phyloP scores from a whole-genome alignment of 768 basidiomycete genomes.

The Hygrophorus pudorinus region DNA sequence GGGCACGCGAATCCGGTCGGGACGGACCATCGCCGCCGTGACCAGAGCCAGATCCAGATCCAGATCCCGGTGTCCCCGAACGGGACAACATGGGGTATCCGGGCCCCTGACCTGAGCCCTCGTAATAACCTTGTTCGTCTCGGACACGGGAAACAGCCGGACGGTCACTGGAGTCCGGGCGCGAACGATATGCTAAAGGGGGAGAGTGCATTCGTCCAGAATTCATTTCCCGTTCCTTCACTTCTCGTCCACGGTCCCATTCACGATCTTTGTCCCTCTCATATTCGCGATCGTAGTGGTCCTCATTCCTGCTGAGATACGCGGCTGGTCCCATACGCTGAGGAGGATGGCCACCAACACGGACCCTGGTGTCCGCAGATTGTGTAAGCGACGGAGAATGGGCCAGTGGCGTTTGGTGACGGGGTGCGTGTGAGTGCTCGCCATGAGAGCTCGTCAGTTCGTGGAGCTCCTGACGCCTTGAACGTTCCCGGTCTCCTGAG shows the following conservation, averaged over 20 bases:
- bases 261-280: slow-evolving; percentile 32
- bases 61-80: slow-evolving; percentile 50
- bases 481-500: slow-evolving; percentile 24
- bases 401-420: slow-evolving; percentile 15
- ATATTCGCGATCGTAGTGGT: slow-evolving; percentile 38
- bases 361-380: slow-evolving; percentile 22
- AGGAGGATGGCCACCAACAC: slow-evolving; percentile 37
- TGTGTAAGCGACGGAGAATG: slow-evolving; percentile 28
- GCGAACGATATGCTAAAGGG: slow-evolving; percentile 26
- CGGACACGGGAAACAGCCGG: slow-evolving; percentile 22
- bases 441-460: slow-evolving; percentile 24
- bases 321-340: slow-evolving; percentile 54
- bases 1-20: slow-evolving; percentile 13
- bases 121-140: slow-evolving; percentile 30
- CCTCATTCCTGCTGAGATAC: slow-evolving; percentile 43
- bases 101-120: slow-evolving; percentile 11
- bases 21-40: slow-evolving; percentile 29
- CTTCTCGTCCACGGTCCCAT: slow-evolving; percentile 34
- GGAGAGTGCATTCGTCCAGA: slow-evolving; percentile 32
- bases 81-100: slow-evolving; percentile 35
- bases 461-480: slow-evolving; percentile 33
- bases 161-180: slow-evolving; percentile 24
- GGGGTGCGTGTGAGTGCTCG: neutral
- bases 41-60: slow-evolving; percentile 37
- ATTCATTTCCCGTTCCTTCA: slow-evolving; percentile 21